Conservation (phyloP, 2,329 filamentous ascomycete genomes). For the Arthrobotrys sphaeroides region DNA sequence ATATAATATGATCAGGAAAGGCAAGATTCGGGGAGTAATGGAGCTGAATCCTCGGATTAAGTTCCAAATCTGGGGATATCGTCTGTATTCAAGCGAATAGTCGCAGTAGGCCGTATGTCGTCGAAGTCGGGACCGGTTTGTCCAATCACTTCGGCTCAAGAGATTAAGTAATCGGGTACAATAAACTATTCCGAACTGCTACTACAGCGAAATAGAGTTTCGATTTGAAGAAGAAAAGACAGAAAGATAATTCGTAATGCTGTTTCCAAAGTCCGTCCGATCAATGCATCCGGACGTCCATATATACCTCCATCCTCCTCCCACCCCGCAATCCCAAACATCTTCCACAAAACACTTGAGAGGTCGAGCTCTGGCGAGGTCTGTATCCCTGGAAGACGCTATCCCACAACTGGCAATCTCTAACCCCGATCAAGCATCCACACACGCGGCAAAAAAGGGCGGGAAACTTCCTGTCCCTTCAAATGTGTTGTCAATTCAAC, state of each 20-base stretch:
- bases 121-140: slow-evolving; percentile 9
- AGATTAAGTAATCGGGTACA: slow-evolving; percentile 20
- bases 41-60: neutral
- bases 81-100: neutral
- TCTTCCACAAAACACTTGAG: neutral
- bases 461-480: neutral
- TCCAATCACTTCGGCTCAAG: slow-evolving; percentile 1
- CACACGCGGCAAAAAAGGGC: neutral
- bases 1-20: neutral
- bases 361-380: slow-evolving; percentile 4
- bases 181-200: slow-evolving; percentile 19
- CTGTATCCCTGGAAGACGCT: neutral
- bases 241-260: neutral
- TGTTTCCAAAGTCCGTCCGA: neutral
- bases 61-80: neutral
- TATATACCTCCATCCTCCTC: slow-evolving; percentile 1
- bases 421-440: slow-evolving; percentile 3
- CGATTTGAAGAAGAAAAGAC: neutral
- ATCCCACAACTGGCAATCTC: slow-evolving; percentile 5
- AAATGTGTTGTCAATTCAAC: slow-evolving; percentile 8
- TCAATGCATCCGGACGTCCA: neutral
- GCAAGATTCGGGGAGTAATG: neutral
- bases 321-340: neutral
- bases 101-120: neutral
- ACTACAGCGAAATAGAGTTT: slow-evolving; percentile 12